A percentile compares a stretch with the other conserved stretches of the same genome.
Evolutionary conservation across 306 rosid genomes (phyloP).

Genomic region (Cicer arietinum): DNA sequence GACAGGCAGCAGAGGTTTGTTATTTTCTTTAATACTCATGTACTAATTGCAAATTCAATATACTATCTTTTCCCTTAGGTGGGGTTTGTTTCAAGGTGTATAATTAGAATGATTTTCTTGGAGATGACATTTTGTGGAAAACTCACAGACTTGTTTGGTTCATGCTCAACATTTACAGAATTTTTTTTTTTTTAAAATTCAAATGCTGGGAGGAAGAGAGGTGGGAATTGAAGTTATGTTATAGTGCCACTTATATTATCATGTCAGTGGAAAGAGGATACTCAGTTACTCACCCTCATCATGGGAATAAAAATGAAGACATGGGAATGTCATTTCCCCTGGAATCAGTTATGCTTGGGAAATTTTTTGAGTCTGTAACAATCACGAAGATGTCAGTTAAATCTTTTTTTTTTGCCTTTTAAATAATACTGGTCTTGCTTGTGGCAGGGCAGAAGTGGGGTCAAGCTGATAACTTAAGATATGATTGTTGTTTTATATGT

Average conservation of each 20-base stretch:
- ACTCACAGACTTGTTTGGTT: not conserved
- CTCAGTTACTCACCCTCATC: not conserved
- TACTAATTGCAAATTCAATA: slow-evolving; percentile 30
- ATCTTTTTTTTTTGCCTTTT: not conserved
- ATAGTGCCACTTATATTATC: not conserved
- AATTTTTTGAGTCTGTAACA: not conserved
- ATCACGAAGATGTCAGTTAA: not conserved
- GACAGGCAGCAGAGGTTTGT: slow-evolving; percentile 80
- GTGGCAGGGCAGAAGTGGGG: slow-evolving; percentile 99
- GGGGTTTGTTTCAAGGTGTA: slow-evolving; percentile 1
- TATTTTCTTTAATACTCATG: slow-evolving; percentile 25
- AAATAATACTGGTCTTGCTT: slow-evolving; percentile 50
- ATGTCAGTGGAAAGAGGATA: not conserved
- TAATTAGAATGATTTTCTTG: not conserved
- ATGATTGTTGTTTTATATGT: slow-evolving; percentile 76
- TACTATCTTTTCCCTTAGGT: not conserved
- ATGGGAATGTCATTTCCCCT: not conserved
- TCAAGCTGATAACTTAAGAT: slow-evolving; percentile 77
- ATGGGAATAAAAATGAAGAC: not conserved
- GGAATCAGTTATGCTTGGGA: not conserved
- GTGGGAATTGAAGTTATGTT: not conserved
- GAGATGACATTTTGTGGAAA: not conserved
- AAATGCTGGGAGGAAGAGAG: not conserved
- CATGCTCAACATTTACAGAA: not conserved
- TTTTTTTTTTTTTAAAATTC: not conserved